Conservation (phyloP, 1,284 basidiomycete genomes). For the Ganoderma multipileum region DNA sequence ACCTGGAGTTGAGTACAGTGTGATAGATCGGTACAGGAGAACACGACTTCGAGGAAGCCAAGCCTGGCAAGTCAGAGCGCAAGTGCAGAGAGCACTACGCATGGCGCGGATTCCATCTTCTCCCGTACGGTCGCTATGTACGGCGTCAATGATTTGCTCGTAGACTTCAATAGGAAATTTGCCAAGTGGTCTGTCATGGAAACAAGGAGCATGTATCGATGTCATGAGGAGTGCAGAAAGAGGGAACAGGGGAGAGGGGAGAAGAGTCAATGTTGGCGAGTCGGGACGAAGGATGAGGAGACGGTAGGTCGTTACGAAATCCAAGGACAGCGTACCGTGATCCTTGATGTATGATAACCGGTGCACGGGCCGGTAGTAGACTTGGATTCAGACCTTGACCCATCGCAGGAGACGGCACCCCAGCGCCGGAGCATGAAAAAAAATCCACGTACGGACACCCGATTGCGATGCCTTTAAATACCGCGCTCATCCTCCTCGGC, state of each 20-base stretch:
- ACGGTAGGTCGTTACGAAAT: neutral
- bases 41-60: neutral
- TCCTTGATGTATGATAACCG: neutral
- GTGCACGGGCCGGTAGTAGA: neutral
- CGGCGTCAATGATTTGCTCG: neutral
- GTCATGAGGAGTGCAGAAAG: neutral
- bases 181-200: neutral
- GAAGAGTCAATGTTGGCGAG: neutral
- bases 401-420: neutral
- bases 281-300: neutral
- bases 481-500: conserved; percentile 44
- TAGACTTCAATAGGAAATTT: neutral
- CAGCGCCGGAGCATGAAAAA: neutral
- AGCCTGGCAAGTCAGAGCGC: neutral
- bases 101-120: neutral
- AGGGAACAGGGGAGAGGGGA: neutral
- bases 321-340: neutral
- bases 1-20: neutral
- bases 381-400: neutral
- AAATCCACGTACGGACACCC: conserved; percentile 43
- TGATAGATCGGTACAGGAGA: neutral
- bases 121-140: neutral
- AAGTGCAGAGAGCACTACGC: neutral
- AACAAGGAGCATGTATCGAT: too few species aligned
- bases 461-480: conserved; percentile 47